These are phyloP conservation scores for Diaporthe longicolla DNA, from an alignment of 2,329 filamentous ascomycete species.

Conservation along the genomic window DNA sequence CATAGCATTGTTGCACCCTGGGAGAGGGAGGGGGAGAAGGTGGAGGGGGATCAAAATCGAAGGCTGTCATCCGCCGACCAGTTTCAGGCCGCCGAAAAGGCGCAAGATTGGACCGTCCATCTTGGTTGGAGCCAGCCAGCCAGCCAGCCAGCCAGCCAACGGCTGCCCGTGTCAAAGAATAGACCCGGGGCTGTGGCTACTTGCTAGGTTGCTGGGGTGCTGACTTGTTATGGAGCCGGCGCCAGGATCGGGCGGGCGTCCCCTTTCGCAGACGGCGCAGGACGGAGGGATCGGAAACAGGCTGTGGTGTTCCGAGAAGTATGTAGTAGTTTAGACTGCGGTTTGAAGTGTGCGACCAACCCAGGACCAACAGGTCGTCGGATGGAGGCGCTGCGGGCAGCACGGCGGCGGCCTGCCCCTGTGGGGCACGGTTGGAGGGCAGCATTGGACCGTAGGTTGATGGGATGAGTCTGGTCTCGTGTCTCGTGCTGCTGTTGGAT, in stretches of 20 bases:
- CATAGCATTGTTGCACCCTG: constrained; percentile 13
- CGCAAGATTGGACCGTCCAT: constrained; percentile 9
- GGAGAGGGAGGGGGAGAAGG: neutral
- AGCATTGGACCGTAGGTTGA: constrained; percentile 1
- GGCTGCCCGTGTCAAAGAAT: constrained; percentile 14
- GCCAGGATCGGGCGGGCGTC: constrained; percentile 22
- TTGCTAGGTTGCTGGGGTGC: neutral
- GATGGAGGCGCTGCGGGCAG: constrained; percentile 20
- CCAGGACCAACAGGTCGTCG: constrained; percentile 10
- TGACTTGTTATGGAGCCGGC: constrained; percentile 6
- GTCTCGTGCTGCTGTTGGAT: constrained; percentile 27
- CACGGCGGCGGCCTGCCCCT: constrained; percentile 1
- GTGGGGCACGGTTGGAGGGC: neutral
- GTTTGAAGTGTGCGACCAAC: constrained; percentile 23
- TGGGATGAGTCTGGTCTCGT: constrained; percentile 24
- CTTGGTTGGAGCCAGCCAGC: neutral
- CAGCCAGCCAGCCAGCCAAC: constrained; percentile 20
- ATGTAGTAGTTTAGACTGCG: constrained; percentile 21
- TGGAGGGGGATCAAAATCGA: constrained; percentile 12
- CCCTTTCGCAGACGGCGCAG: constrained; percentile 18
- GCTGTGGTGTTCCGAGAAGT: constrained; percentile 26
- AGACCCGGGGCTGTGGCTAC: constrained; percentile 2
- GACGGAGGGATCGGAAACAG: constrained; percentile 28
- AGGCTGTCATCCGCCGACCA: constrained; percentile 33
- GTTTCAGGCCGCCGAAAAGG: constrained; percentile 24